Conservation (phyloP, 768 basidiomycete genomes). For the Tricholoma furcatifolium region DNA sequence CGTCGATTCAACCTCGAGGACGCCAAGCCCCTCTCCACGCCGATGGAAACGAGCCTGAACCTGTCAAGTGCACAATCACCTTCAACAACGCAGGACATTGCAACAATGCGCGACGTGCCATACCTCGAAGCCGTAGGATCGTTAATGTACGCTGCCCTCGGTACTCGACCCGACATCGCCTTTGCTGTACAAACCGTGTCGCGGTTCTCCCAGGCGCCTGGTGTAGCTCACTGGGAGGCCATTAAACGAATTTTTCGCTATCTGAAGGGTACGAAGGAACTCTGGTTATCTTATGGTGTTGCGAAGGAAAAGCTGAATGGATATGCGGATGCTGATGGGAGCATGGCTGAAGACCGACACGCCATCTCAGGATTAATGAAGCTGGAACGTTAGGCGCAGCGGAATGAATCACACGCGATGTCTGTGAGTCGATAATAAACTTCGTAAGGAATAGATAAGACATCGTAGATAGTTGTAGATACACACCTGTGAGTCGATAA, state of each 20-base stretch:
- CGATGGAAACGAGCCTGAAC: background rate
- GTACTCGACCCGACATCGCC: constrained; percentile 21
- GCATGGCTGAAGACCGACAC: no score
- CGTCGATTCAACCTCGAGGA: background rate
- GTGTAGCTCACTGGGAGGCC: background rate
- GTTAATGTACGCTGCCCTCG: constrained; percentile 21
- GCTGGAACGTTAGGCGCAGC: no score
- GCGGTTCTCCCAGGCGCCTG: background rate
- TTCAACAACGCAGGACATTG: background rate
- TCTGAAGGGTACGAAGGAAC: background rate
- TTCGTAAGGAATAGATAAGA: no score
- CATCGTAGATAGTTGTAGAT: no score
- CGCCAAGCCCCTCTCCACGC: constrained; percentile 2
- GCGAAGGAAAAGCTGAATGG: no score
- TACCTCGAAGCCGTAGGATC: constrained; percentile 17
- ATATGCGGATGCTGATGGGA: no score
- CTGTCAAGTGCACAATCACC: constrained; percentile 9
- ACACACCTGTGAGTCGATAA: no score
- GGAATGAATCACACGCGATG: no score
- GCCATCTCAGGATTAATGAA: no score
- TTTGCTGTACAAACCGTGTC: constrained; percentile 6
- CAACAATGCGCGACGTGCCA: constrained; percentile 1
- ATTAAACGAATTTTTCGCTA: background rate
- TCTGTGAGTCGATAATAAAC: no score
- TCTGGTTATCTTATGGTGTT: background rate